Conservation (phyloP, 345 rosid genomes). For the Linum trigynum region DNA sequence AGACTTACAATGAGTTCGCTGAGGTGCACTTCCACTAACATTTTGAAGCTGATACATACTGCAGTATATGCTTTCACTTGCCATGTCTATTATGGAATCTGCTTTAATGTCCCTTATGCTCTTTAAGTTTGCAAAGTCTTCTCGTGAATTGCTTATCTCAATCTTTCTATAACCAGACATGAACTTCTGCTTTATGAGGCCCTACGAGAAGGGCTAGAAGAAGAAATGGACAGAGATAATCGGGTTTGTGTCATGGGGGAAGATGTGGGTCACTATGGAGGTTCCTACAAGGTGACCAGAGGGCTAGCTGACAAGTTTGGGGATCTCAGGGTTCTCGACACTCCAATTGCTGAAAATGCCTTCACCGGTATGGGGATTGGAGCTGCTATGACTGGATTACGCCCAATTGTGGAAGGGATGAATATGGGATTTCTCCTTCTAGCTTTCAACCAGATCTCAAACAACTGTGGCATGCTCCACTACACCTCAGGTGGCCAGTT, state of each 20-base stretch:
- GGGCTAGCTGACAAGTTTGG: conserved; percentile 66
- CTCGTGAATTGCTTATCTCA: not conserved
- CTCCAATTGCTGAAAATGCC: conserved; percentile 89
- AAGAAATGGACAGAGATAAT: conserved; percentile 95
- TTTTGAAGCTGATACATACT: too few relatives aligned
- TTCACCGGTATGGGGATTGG: conserved; percentile 95
- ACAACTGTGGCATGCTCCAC: conserved; percentile 96
- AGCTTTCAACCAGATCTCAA: conserved; percentile 94
- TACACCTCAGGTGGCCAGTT: conserved; percentile 97
- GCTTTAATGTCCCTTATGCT: not conserved
- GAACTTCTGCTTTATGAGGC: conserved; percentile 87
- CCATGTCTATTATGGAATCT: too few relatives aligned
- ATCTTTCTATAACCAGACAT: conserved; percentile 38
- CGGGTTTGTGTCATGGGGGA: conserved; percentile 81
- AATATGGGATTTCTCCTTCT: conserved; percentile 95
- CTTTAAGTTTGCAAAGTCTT: too few relatives aligned
- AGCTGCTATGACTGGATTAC: conserved; percentile 88
- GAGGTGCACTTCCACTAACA: too few relatives aligned
- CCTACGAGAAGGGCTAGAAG: conserved; percentile 77
- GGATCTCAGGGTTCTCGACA: conserved; percentile 87
- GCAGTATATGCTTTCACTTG: too few relatives aligned
- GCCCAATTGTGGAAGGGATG: conserved; percentile 88
- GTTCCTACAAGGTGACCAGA: conserved; percentile 82
- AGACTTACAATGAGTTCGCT: not conserved
- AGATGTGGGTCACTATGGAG: conserved; percentile 94